Percentiles rank a stretch among this genome's conserved stretches.
Evolutionary conservation across 306 rosid species (phyloP).

Genomic region (Luffa acutangula): DNA sequence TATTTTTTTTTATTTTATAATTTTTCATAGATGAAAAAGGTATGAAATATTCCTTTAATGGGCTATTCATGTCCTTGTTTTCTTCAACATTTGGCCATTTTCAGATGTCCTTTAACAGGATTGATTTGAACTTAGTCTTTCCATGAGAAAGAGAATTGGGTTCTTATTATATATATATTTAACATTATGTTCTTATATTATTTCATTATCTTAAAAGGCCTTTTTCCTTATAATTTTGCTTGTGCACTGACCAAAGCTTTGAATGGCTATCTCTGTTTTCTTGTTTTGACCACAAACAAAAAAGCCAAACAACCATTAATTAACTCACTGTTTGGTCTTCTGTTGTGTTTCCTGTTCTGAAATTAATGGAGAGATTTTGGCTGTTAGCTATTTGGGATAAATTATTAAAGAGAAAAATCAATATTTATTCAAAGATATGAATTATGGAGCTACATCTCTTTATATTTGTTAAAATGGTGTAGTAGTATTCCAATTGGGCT

Average conservation of each 20-base stretch:
- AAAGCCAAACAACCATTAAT: background rate
- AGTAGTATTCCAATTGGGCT: background rate
- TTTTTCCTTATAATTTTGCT: background rate
- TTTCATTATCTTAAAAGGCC: background rate
- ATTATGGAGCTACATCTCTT: background rate
- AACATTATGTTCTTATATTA: background rate
- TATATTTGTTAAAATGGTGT: too few species aligned
- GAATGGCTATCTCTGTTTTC: background rate
- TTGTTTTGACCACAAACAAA: background rate
- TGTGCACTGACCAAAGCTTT: background rate
- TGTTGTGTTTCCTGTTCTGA: background rate
- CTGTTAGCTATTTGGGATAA: background rate
- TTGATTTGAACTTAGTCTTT: background rate
- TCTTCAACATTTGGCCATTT: background rate
- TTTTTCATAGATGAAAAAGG: background rate
- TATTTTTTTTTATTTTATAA: too few species aligned
- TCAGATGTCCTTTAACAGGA: background rate
- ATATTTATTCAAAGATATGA: background rate
- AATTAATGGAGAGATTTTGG: background rate
- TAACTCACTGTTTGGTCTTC: background rate
- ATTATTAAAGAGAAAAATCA: background rate
- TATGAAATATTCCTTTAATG: background rate
- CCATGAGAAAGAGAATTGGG: conserved; percentile 2
- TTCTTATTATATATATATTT: background rate
- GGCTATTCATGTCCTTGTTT: background rate